phyloP scores from a whole-genome alignment of 202 grass and related monocot genomes.

The Panicum hallii region DNA sequence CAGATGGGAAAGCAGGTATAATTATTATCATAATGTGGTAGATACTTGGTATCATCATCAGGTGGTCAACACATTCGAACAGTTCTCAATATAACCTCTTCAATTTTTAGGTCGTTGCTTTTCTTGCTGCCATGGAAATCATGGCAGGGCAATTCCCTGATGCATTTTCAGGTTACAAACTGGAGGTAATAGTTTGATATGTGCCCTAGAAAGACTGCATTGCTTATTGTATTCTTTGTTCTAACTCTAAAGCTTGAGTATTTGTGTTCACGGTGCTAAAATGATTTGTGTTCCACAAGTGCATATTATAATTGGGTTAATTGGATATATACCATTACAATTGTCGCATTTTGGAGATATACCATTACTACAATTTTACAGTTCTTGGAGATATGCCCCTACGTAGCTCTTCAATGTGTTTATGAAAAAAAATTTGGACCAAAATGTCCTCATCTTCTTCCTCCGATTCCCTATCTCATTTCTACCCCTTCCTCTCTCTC shows the following conservation, averaged over 20 bases:
- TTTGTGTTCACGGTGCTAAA: background rate
- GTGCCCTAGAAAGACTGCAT: background rate
- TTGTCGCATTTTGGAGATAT: too few species aligned
- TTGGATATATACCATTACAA: too few species aligned
- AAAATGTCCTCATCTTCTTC: too few species aligned
- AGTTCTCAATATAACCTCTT: slow-evolving; percentile 25
- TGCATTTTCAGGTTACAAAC: slow-evolving; percentile 79
- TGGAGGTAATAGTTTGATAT: slow-evolving; percentile 72
- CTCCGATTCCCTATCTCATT: too few species aligned
- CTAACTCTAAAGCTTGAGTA: background rate
- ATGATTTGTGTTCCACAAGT: background rate
- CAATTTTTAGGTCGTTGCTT: slow-evolving; percentile 81
- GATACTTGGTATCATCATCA: slow-evolving; percentile 6
- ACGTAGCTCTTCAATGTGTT: too few species aligned
- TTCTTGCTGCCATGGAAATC: slow-evolving; percentile 94
- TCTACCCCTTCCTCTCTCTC: too few species aligned
- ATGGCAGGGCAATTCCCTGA: slow-evolving; percentile 87
- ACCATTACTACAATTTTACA: too few species aligned
- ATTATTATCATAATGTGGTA: background rate
- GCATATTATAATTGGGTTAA: background rate
- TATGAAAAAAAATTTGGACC: too few species aligned
- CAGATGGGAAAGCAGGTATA: slow-evolving; percentile 92
- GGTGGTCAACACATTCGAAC: background rate
- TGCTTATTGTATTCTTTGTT: slow-evolving; percentile 10
- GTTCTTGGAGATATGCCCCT: too few species aligned